Base-by-base conservation (phyloP, 805 yeast species). In the Tetrapisispora fleetii region DNA sequence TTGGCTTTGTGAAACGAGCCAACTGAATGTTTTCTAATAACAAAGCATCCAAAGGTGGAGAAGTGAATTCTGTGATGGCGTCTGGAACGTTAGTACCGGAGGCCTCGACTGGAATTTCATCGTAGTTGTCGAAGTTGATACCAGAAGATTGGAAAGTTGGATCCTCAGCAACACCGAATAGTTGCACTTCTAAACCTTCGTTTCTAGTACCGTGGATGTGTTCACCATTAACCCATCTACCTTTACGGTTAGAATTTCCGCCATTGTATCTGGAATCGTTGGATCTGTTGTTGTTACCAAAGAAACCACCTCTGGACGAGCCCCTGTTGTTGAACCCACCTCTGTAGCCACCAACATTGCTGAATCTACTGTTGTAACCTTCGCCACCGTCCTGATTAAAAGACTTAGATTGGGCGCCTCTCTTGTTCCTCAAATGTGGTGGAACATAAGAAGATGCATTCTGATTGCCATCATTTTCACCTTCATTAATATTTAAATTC, bases 51-150 rank as follows among this genome's bases (percentile, higher is more conserved):
- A 95, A 78, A 49, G 98, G 98, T 55, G 98, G 98, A 53, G 89
- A 67, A 50, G 93, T 85, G 70, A 93, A 93, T 48, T 84, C 73
- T 53, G 83, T 71, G 59, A 93, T 85, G 55, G 97, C 89, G 65
- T 90, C 98, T 53, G 99, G 99, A 48, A 88, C 95, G 52, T 84
- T 80, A 37, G 83, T 84, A 72, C 99, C 99, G 44, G 95, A 72
- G 45, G 97, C 99, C 72, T 93, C 98, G 54, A 93, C 97, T 52
- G 99, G 99, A 55, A 93, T 93, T 51, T 95, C 98, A 68, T 93
- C 99, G 71, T 93, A 93, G 76, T 87, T 89, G 70, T 95, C 99
- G 64, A 93, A 93, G 75, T 93, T 93, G 72, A 93, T 93, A 77
- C 99, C 99, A 37, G 96, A 85, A 47, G 95, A 81, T 75, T 86